Base-by-base conservation (phyloP, 441 rosid genomes). In the Capsella rubella region DNA sequence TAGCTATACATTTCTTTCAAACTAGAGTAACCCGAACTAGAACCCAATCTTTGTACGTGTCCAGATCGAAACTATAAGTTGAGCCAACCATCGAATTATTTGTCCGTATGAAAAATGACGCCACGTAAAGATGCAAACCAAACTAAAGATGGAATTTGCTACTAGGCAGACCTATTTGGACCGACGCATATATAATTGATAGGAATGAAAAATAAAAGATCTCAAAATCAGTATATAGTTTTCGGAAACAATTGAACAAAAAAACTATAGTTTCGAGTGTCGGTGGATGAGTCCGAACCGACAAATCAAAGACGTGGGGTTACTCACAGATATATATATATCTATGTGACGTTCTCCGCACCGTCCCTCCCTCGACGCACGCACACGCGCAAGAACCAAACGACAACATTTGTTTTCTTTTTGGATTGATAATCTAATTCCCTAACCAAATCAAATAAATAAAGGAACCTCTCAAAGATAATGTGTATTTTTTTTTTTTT, bases 201-300 rank as follows among this genome's bases (percentile, higher is more conserved):
- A 46, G 45, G 43, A 54, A 40, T 56, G 37, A 53, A 62, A 45
- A 21, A 21, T 21, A 21, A 21, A 69, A 14, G 43, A 62, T 43
- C 25, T 40, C 28, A 8, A 67, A 10, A 12, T 45, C 4, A 6
- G 37, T 57, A 57, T 57, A 15, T 34, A 32, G 61, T 56, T 42
- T 42, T 57, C 25, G 42, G 57, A 56, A 74, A 56, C 59, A 74
- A 67, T 51, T 74, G 67, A 31, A 21, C 25, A 21, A 21, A 21
- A 32, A 61, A 49, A 75, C 55, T 9, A 13, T 5, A 27, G 66
- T 46, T 16, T 61, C 11, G 49, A 70, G 68, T 77, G 80, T 77
- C 80, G 72, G 80, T 77, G 68, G 80, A 77, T 58, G 63, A 77
- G 64, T 71, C 80, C 72, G 67, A 77, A 77, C 76, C 68, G 72